Base-by-base conservation (phyloP, 768 basidiomycete genomes). In the Tulasnella sp. region DNA sequence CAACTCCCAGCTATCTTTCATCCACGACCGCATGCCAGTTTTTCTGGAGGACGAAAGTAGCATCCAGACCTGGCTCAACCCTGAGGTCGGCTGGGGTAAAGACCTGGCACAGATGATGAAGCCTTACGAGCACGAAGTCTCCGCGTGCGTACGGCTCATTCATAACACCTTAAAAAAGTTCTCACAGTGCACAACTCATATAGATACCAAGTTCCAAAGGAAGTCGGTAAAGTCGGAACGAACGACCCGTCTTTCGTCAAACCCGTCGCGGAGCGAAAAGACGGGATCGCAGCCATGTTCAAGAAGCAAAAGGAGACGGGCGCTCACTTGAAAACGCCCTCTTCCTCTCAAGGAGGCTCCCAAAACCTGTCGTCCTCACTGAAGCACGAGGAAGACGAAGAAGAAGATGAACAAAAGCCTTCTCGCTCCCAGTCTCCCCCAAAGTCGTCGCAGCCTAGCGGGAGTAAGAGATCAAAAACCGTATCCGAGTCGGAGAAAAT, bases 191-290 rank as follows among this genome's bases (percentile, higher is more conserved):
- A n/a, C 17, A 19, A 26, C 22, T 67, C 39, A 40, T 29, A 19
- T 74, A 95, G 94, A 77, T 97, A 95, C 77, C 87, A 86, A 72
- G 95, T 97, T 0, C 92, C 92, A 0, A 87, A 86, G 75, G 95
- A 97, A 82, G 88, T 97, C 0, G 95, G 95, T 0, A 95, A 90
- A 80, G 90, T 98, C 3, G 92, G 93, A 8, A 87, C 82, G 8
- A 90, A 98, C 77, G 94, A 91, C 1, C 80, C 90, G 0, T 85
- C 88, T 0, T 97, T 91, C 78, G 88, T 97, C 69, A 84, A 92
- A 76, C 94, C 95, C 0, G 80, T 97, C 22, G 81, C 87, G 9
- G 82, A 85, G 62, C 86, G 95, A 26, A 90, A 90, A 76, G 95
- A 95, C 76, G 94, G 95, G 7, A 96, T 94, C 68, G 83, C 89